Evolutionary conservation across 768 basidiomycete genomes (phyloP).

Genomic region (Candolleomyces eurysporus): DNA sequence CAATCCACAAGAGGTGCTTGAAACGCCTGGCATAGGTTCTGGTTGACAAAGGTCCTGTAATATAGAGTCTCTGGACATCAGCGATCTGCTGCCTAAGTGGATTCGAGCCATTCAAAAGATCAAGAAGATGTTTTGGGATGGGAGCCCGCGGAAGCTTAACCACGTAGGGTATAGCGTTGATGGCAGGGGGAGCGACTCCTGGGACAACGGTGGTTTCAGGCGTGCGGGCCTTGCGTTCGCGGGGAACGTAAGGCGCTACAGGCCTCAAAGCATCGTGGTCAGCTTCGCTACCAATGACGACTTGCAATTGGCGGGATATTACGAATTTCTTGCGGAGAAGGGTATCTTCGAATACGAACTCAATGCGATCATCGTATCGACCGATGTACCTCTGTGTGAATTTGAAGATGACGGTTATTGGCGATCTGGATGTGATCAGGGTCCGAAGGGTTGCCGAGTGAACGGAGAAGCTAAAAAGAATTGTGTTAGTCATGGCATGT

Average conservation of each 20-base stretch:
- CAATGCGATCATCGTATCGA: constrained; percentile 51
- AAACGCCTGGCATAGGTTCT: constrained; percentile 45
- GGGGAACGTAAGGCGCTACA: constrained; percentile 44
- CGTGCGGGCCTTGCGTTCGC: constrained; percentile 28
- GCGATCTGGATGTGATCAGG: constrained; percentile 18
- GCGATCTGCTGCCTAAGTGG: constrained; percentile 25
- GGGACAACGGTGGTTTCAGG: constrained; percentile 35
- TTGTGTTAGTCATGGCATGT: neutral
- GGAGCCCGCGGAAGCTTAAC: constrained; percentile 33
- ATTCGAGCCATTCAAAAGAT: constrained; percentile 27
- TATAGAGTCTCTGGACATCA: constrained; percentile 29
- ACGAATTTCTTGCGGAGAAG: constrained; percentile 42
- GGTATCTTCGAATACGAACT: constrained; percentile 50
- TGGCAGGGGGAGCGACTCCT: constrained; percentile 40
- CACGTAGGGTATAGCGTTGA: constrained; percentile 42
- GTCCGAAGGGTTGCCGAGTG: constrained; percentile 13
- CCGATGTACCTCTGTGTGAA: constrained; percentile 40
- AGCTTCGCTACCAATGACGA: constrained; percentile 42
- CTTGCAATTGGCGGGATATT: constrained; percentile 44
- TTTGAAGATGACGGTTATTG: constrained; percentile 28
- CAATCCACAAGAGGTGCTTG: constrained; percentile 54
- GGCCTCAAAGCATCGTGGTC: constrained; percentile 49
- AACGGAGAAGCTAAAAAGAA: constrained; percentile 23
- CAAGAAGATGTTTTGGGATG: constrained; percentile 36
- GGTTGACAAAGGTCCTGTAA: constrained; percentile 39